Conservation (phyloP, 2,329 filamentous ascomycete genomes). For the Fusarium sp. region DNA sequence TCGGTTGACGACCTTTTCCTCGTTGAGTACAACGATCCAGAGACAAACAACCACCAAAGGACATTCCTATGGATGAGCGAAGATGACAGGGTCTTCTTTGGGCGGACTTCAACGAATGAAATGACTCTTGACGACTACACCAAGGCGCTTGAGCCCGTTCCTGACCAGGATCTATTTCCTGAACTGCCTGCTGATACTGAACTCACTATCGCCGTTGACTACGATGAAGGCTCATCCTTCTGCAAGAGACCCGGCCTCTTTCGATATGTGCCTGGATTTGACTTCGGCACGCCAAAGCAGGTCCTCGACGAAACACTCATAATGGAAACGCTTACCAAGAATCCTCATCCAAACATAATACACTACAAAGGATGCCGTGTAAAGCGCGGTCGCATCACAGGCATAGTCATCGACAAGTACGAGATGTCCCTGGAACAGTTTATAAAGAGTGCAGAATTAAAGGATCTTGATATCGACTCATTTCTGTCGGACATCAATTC, state of each 20-base stretch:
- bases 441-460: rapidly evolving
- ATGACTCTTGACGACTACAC: neutral
- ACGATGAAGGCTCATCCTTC: neutral
- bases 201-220: neutral
- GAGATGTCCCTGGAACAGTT: neutral
- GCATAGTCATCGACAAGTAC: neutral
- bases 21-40: neutral
- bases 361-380: neutral
- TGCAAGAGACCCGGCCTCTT: neutral
- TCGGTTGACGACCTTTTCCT: neutral
- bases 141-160: neutral
- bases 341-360: neutral
- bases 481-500: neutral
- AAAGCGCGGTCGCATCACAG: neutral
- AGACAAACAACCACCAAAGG: neutral
- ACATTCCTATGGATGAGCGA: neutral
- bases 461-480: neutral
- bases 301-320: neutral
- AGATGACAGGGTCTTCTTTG: neutral
- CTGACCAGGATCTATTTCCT: neutral
- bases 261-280: neutral
- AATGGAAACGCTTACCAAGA: neutral
- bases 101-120: neutral
- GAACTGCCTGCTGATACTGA: neutral
- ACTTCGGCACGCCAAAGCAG: neutral